These are phyloP conservation scores for Aeschynomene evenia DNA, from an alignment of 306 rosid genomes.

Conservation along the genomic window DNA sequence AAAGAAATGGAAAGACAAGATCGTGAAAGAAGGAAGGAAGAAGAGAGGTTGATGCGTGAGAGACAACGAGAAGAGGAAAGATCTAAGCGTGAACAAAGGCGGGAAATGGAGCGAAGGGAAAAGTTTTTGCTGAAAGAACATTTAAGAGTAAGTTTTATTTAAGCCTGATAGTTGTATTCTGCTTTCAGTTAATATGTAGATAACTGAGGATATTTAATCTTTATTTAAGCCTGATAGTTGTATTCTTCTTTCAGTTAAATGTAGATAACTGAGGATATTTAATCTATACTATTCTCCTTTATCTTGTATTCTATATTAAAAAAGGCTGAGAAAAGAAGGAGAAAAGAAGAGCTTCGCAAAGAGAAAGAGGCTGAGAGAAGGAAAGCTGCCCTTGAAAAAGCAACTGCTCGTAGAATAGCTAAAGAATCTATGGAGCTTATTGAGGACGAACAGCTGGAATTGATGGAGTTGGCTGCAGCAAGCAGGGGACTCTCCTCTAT, in stretches of 20 bases:
- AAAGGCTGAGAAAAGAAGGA: conserved; percentile 90
- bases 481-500: conserved; percentile 87
- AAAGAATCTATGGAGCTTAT: conserved; percentile 98
- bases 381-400: conserved; percentile 95
- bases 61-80: conserved; percentile 88
- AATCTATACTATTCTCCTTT: conserved; percentile 18
- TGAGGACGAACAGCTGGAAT: conserved; percentile 95
- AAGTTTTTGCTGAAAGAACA: conserved; percentile 77
- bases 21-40: conserved; percentile 93
- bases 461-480: conserved; percentile 94
- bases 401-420: conserved; percentile 90
- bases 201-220: too few species aligned
- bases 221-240: conserved; percentile 7
- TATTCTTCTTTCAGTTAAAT: conserved; percentile 14
- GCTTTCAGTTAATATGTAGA: conserved; percentile 18
- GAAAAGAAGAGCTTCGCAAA: conserved; percentile 85
- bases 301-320: conserved; percentile 20
- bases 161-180: background rate
- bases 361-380: conserved; percentile 92
- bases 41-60: conserved; percentile 93
- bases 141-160: conserved; percentile 63
- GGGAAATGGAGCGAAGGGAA: conserved; percentile 90
- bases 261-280: conserved; percentile 24
- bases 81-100: conserved; percentile 79
- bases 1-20: conserved; percentile 93